Conservation (phyloP, 148 eudicot genomes). For the Spergularia bocconei region DNA sequence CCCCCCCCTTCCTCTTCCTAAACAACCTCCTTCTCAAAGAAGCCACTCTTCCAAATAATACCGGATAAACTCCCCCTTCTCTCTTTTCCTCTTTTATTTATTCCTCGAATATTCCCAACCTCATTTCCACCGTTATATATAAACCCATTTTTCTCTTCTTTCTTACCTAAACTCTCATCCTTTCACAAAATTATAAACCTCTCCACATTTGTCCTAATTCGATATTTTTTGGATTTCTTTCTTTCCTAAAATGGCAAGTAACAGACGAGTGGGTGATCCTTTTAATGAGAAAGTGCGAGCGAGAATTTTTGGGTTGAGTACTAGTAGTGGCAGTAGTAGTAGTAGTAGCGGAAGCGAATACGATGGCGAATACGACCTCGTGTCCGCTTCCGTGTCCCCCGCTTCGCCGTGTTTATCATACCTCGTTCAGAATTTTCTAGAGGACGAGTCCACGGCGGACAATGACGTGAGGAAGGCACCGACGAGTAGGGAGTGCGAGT, state of each 20-base stretch:
- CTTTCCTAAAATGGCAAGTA: constrained; percentile 33
- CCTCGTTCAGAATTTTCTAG: constrained; percentile 52
- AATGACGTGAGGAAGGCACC: neutral
- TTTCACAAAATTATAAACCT: neutral
- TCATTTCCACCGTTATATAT: neutral
- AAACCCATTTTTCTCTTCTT: neutral
- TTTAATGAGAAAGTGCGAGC: constrained; percentile 47
- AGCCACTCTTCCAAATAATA: neutral
- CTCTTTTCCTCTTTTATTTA: constrained; percentile 23
- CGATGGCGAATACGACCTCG: constrained; percentile 33
- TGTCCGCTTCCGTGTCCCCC: constrained; percentile 21
- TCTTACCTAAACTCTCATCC: neutral
- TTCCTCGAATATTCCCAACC: constrained; percentile 22
- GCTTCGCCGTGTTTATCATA: constrained; percentile 45
- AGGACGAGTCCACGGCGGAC: constrained; percentile 6
- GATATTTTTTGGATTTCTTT: neutral
- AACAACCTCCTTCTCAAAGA: neutral
- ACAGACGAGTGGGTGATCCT: constrained; percentile 45
- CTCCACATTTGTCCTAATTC: neutral
- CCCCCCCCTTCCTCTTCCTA: neutral
- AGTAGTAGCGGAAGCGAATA: constrained; percentile 71
- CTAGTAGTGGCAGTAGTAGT: constrained; percentile 20
- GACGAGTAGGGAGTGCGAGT: neutral
- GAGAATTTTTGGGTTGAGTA: constrained; percentile 39
- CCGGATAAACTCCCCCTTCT: constrained; percentile 15